Percentiles rank a stretch among this genome's conserved stretches.
Evolutionary conservation across 1,139 yeast species (phyloP).

Genomic region (Pneumocystis canis): DNA sequence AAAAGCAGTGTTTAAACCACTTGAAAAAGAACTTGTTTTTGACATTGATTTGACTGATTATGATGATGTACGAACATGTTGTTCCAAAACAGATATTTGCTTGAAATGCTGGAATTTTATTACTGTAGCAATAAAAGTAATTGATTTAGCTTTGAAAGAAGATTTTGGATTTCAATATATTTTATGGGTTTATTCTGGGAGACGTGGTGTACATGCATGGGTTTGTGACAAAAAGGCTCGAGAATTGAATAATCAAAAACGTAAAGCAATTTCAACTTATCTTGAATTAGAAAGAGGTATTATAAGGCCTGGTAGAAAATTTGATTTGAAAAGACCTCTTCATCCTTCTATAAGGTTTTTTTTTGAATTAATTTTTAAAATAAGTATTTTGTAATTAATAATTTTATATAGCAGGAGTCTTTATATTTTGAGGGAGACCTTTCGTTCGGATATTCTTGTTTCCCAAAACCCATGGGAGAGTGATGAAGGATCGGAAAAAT

Average conservation of each 20-base stretch:
- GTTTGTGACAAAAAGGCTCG: conserved; percentile 77
- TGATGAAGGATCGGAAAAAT: conserved; percentile 36
- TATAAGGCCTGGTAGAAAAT: conserved; percentile 29
- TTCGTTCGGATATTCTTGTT: conserved; percentile 48
- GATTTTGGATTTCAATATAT: conserved; percentile 83
- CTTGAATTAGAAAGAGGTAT: conserved; percentile 57
- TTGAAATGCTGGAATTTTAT: conserved; percentile 87
- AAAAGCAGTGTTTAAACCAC: conserved; percentile 64
- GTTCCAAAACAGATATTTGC: conserved; percentile 75
- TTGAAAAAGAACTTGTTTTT: conserved; percentile 75
- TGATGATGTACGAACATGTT: conserved; percentile 86
- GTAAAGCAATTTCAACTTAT: conserved; percentile 72
- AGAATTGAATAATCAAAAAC: conserved; percentile 48
- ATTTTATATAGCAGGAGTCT: conserved; percentile 30
- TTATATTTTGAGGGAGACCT: conserved; percentile 47
- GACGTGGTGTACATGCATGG: conserved; percentile 99
- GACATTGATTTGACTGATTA: conserved; percentile 98
- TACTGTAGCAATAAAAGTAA: conserved; percentile 65
- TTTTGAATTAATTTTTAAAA: neutral
- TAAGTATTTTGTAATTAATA: neutral
- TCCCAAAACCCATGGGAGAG: conserved; percentile 80
- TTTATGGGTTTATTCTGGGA: conserved; percentile 93
- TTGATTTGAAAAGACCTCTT: conserved; percentile 57
- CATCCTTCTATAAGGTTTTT: conserved; percentile 58
- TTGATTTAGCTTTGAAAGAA: conserved; percentile 56